Base-by-base conservation (phyloP, 2,329 filamentous ascomycete species). In the Trichoderma afroharzianum region DNA sequence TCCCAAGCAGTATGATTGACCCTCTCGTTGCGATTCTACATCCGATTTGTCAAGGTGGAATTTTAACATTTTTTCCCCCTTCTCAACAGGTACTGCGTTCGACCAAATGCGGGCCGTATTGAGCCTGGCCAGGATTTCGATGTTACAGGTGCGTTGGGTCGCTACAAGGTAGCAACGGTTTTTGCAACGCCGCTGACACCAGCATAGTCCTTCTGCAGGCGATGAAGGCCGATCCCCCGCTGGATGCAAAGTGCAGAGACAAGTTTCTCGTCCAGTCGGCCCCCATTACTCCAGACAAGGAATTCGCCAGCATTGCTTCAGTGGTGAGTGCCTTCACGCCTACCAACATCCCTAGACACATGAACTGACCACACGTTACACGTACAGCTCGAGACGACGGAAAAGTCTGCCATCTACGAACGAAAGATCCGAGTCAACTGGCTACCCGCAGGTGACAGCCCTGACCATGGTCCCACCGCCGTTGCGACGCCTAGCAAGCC, bases 181-280 rank as follows among this genome's bases (percentile, higher is more conserved):
- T 53, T 47, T n/a, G 50, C 63, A 71, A 75, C 72, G 68, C 66
- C 70, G 72, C 75, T 77, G 69, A 78, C 75, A 72, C 47, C 15
- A 55, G 57, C 59, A 67, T 74, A 97, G 96, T 99, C 72, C 91
- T 98, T 47, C 90, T 99, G 55, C 96, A 99, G 85, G 94, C 95
- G 28, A 98, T 99, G 96, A 98, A 97, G 86, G 90, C 94, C 79
- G 95, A 98, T 78, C 95, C 95, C 70, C 89, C 95, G 24, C 82
- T 86, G 71, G 95, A 97, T 80, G 91, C 92, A 74, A 95, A 94
- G 82, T 99, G 96, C 85, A 92, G 93, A 82, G 95, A 98, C 88
- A 98, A 98, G 85, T 98, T 98, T 82, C 89, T 98, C 69, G 95
- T 98, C 43, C 95, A 98, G 83, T 97, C 95, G 30, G 93, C 97